Conservation (phyloP, 2,329 filamentous ascomycete genomes). For the Pseudopithomyces maydicus region DNA sequence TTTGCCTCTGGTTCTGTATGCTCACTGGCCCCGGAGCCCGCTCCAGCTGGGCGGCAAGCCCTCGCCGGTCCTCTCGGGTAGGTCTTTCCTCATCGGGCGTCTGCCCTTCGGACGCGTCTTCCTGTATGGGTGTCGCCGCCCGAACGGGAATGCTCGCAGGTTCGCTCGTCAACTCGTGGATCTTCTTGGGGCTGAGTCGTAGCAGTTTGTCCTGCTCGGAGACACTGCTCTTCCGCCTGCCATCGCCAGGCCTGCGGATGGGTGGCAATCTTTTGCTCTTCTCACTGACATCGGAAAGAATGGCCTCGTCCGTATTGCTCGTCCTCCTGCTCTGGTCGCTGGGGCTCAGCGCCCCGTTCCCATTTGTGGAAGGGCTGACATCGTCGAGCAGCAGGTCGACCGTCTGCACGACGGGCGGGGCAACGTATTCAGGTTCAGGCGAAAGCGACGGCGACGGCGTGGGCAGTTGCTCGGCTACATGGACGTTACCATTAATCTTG, state of each 20-base stretch:
- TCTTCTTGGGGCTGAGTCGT: slow-evolving; percentile 60
- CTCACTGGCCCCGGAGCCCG: slow-evolving; percentile 21
- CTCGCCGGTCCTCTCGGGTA: slow-evolving; percentile 19
- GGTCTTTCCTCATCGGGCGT: slow-evolving; percentile 22
- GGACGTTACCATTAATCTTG: slow-evolving; percentile 22
- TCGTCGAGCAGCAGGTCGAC: slow-evolving; percentile 15
- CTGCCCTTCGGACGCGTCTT: slow-evolving; percentile 36
- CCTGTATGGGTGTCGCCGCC: slow-evolving; percentile 44
- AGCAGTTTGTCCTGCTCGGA: slow-evolving; percentile 49
- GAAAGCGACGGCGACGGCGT: slow-evolving; percentile 33
- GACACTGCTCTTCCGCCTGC: slow-evolving; percentile 40
- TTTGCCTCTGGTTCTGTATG: slow-evolving; percentile 13
- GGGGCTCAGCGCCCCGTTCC: slow-evolving; percentile 17
- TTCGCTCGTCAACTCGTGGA: slow-evolving; percentile 60
- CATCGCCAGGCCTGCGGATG: slow-evolving; percentile 44
- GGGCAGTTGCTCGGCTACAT: slow-evolving; percentile 30
- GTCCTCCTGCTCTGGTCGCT: slow-evolving; percentile 22
- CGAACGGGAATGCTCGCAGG: slow-evolving; percentile 60
- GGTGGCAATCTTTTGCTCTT: slow-evolving; percentile 24
- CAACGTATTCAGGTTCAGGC: slow-evolving; percentile 32
- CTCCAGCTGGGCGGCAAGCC: slow-evolving; percentile 29
- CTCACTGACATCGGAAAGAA: slow-evolving; percentile 40
- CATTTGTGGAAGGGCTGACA: slow-evolving; percentile 15
- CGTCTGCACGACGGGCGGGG: slow-evolving; percentile 15
- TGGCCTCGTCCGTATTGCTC: slow-evolving; percentile 36